Conservation (phyloP, 306 rosid species). For the Pueraria montana region DNA sequence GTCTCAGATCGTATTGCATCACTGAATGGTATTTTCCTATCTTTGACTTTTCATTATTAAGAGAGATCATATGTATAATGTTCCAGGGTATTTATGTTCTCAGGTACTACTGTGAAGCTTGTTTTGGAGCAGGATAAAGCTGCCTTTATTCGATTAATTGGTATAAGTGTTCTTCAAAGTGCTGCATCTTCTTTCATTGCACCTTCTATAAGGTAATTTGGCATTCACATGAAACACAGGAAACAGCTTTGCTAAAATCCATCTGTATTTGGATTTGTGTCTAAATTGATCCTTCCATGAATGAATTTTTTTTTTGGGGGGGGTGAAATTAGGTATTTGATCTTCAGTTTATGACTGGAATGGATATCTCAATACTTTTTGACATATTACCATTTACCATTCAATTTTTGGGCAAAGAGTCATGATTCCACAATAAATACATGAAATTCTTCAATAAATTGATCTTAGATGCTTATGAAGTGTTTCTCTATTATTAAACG, state of each 20-base stretch:
- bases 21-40: conserved; percentile 70
- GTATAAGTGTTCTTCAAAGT: conserved; percentile 84
- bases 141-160: conserved; percentile 74
- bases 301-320: not conserved
- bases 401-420: not conserved
- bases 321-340: conserved; percentile 13
- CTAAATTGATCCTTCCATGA: not conserved
- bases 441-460: conserved; percentile 24
- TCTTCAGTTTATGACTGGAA: not conserved
- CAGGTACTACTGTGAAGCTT: conserved; percentile 92
- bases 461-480: conserved; percentile 28
- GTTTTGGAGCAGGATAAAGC: conserved; percentile 92
- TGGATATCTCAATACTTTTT: not conserved
- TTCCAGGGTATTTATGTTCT: conserved; percentile 48
- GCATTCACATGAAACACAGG: conserved; percentile 17
- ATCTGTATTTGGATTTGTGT: conserved; percentile 1
- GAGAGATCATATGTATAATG: conserved; percentile 34
- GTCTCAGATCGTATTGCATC: conserved; percentile 94
- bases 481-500: not conserved
- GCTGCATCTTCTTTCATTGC: conserved; percentile 88
- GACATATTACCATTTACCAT: not conserved
- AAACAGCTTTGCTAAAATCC: conserved; percentile 12
- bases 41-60: conserved; percentile 16
- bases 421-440: not conserved
- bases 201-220: conserved; percentile 82